Evolutionary conservation across 257 asterid species (phyloP).

Genomic region (Nyctanthes arbortristis): DNA sequence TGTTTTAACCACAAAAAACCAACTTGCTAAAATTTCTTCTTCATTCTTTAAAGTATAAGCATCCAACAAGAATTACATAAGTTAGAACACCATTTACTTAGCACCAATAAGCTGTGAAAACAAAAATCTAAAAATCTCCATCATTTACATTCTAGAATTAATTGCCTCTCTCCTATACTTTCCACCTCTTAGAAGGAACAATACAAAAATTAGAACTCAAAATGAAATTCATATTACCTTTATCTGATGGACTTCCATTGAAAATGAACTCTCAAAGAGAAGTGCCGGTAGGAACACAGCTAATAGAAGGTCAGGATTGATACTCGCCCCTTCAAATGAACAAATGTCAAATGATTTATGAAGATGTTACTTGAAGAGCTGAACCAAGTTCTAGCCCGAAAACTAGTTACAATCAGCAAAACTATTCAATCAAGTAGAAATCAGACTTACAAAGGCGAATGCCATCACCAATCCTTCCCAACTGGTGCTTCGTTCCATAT

Average conservation of each 20-base stretch:
- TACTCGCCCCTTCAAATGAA: conserved; percentile 69
- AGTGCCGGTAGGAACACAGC: conserved; percentile 99
- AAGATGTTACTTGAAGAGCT: conserved; percentile 14
- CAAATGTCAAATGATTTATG: conserved; percentile 12
- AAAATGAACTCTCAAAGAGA: conserved; percentile 93
- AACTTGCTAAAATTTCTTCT: not conserved
- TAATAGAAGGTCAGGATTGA: conserved; percentile 95
- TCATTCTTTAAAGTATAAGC: conserved; percentile 14
- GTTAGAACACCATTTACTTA: not conserved
- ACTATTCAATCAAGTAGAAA: conserved; percentile 8
- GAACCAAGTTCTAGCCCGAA: conserved; percentile 1
- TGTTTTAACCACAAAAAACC: not conserved
- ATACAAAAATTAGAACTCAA: conserved; percentile 7
- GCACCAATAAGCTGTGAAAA: not conserved
- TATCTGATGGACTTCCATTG: conserved; percentile 96
- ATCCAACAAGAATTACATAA: not conserved
- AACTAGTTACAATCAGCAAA: conserved; percentile 10
- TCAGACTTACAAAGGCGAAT: conserved; percentile 81
- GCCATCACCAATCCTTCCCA: conserved; percentile 89
- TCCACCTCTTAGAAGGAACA: conserved; percentile 11
- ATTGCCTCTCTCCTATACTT: conserved; percentile 1
- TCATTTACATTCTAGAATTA: not conserved
- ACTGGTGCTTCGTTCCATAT: conserved; percentile 67
- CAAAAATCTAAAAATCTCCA: not conserved
- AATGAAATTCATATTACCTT: conserved; percentile 60